Conservation (phyloP, 345 rosid species). For the Durio zibethinus region DNA sequence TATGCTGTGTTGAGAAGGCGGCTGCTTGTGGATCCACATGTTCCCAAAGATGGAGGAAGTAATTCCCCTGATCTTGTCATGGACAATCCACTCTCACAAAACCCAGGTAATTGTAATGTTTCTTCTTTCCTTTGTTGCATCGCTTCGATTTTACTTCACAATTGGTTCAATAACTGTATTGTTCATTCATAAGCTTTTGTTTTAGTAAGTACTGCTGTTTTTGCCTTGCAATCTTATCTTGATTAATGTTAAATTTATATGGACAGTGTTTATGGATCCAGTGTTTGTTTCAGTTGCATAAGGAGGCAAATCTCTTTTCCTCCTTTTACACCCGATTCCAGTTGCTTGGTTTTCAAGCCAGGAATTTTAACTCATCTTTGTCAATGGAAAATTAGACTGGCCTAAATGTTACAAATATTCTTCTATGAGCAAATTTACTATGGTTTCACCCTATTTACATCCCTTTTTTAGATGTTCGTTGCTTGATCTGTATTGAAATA, state of each 20-base stretch:
- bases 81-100: conserved; percentile 93
- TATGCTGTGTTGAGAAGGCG: conserved; percentile 81
- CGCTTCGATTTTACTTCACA: neutral
- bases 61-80: conserved; percentile 63
- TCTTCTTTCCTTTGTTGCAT: conserved; percentile 10
- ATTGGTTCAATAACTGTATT: neutral
- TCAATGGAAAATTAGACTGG: neutral
- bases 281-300: neutral
- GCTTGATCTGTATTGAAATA: neutral
- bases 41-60: conserved; percentile 49
- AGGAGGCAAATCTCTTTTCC: neutral
- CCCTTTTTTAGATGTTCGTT: neutral
- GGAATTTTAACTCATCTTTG: neutral
- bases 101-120: conserved; percentile 60
- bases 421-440: neutral
- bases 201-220: neutral
- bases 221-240: neutral
- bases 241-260: neutral
- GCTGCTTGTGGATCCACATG: conserved; percentile 75
- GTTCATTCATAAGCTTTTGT: neutral
- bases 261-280: neutral
- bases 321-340: neutral
- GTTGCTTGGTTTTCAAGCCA: neutral
- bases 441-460: neutral
- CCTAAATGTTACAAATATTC: neutral